Base-by-base conservation (phyloP, 2,329 filamentous ascomycete species). In the Ploettnerulaceae sp. region DNA sequence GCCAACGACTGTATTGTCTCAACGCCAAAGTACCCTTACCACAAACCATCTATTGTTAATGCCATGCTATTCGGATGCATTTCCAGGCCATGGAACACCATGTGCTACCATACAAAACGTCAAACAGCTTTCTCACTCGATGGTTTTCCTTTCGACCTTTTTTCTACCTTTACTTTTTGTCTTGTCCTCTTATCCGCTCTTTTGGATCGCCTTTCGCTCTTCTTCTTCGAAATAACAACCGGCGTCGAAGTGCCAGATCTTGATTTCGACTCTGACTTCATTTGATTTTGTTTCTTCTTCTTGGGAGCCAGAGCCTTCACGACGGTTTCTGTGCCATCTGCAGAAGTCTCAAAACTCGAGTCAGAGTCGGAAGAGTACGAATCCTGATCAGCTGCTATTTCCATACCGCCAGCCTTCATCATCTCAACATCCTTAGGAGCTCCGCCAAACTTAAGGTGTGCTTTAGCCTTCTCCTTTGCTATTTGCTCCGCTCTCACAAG, bases 381-480 rank as follows among this genome's bases (percentile, higher is more conserved):
- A 20, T 47, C 44, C 26, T 51, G 46, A 7, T 47, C 45, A 21
- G 26, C 29, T 12, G 45, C 5, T 21, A 39, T 47, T 26, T 48
- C 47, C 12, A 44, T n/a, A 5, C 45, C 41, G 17, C 54, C 55
- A 8, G 49, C 49, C 42, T 61, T 62, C 38, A 63, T 62, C 36
- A 66, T 69, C 8, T 67, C 46, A 5, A 46, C 45, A 22, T 57
- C 43, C 29, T 67, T 69, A 11, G 69, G 66, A 9, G 71, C 38
- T 44, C 69, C 59, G 9, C 66, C 63, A 20, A 72, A 71, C 52
- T 70, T 75, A 24, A 71, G 62, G 45, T 73, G 67, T 11, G 74
- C 71, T 26, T 67, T 67, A 7, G 72, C 71, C 48, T 69, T 71
- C 53, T 77, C 71, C 55, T 72, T 73, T 8, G 72, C 69, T 57